Evolutionary conservation across 1,139 yeast species (phyloP).

Genomic region (Geotrichum restrictum): DNA sequence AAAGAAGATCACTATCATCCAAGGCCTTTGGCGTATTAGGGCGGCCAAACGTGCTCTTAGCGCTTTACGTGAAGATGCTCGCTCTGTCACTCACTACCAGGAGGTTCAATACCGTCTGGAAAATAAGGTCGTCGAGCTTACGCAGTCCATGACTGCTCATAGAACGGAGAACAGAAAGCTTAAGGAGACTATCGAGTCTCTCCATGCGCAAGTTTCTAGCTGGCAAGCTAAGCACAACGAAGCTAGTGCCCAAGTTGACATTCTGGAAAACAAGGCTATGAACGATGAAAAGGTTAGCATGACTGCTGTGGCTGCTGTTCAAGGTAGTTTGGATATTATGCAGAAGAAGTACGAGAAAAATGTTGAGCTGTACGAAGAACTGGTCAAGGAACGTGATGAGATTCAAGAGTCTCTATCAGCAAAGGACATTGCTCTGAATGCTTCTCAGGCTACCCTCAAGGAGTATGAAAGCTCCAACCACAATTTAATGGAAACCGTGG

Average conservation of each 20-base stretch:
- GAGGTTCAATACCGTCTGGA: slow-evolving; percentile 91
- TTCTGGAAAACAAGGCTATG: slow-evolving; percentile 50
- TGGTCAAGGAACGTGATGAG: slow-evolving; percentile 60
- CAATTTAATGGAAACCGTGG: slow-evolving; percentile 58
- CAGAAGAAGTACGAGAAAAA: slow-evolving; percentile 60
- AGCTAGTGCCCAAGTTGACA: slow-evolving; percentile 31
- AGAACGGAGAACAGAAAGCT: slow-evolving; percentile 76
- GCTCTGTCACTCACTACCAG: slow-evolving; percentile 81
- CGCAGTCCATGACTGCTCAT: slow-evolving; percentile 74
- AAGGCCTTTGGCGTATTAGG: slow-evolving; percentile 72
- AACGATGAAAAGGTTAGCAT: slow-evolving; percentile 54
- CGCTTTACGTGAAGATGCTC: slow-evolving; percentile 73
- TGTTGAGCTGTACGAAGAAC: slow-evolving; percentile 56
- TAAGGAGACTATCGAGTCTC: slow-evolving; percentile 55
- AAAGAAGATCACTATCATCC: slow-evolving; percentile 64
- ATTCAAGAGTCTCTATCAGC: slow-evolving; percentile 54
- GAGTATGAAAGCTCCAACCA: slow-evolving; percentile 33
- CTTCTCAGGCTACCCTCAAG: slow-evolving; percentile 32
- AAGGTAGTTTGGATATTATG: slow-evolving; percentile 47
- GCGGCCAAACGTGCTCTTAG: slow-evolving; percentile 64
- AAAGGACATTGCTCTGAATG: slow-evolving; percentile 55
- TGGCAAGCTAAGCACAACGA: slow-evolving; percentile 37
- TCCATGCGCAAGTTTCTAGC: slow-evolving; percentile 39
- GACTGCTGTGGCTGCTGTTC: slow-evolving; percentile 47
- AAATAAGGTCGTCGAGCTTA: slow-evolving; percentile 90